Percentiles rank a stretch among this genome's conserved stretches.
phyloP scores from a whole-genome alignment of 306 rosid genomes.

The Abrus precatorius region DNA sequence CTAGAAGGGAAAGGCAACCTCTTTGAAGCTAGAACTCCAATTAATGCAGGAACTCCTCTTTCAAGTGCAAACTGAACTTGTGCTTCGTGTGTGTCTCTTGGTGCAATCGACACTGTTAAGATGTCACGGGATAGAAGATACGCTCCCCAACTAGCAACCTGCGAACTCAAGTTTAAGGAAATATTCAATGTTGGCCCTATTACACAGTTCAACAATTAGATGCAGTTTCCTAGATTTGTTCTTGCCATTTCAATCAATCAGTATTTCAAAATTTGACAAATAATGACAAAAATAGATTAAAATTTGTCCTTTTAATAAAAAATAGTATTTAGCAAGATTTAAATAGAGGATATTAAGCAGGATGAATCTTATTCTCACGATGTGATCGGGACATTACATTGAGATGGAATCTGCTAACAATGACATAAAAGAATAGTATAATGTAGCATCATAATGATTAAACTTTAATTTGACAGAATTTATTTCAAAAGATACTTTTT shows the following conservation, averaged over 20 bases:
- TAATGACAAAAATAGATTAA: neutral
- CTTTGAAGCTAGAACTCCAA: constrained; percentile 77
- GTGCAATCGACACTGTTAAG: constrained; percentile 72
- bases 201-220: neutral
- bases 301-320: neutral
- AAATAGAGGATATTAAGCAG: neutral
- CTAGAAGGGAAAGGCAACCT: constrained; percentile 79
- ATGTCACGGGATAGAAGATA: constrained; percentile 70
- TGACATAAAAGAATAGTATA: neutral
- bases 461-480: neutral
- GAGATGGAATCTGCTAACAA: neutral
- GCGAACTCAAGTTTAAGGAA: neutral
- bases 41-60: constrained; percentile 80
- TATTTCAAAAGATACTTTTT: neutral
- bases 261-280: neutral
- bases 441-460: neutral
- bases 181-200: neutral
- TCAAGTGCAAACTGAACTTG: constrained; percentile 89
- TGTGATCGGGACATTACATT: constrained; percentile 2
- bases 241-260: neutral
- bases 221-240: neutral
- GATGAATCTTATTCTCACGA: constrained; percentile 2
- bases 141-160: constrained; percentile 97
- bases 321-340: neutral
- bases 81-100: constrained; percentile 81